These are phyloP conservation scores for Boletus rubescentipes DNA, from an alignment of 768 basidiomycete species.

Conservation along the genomic window DNA sequence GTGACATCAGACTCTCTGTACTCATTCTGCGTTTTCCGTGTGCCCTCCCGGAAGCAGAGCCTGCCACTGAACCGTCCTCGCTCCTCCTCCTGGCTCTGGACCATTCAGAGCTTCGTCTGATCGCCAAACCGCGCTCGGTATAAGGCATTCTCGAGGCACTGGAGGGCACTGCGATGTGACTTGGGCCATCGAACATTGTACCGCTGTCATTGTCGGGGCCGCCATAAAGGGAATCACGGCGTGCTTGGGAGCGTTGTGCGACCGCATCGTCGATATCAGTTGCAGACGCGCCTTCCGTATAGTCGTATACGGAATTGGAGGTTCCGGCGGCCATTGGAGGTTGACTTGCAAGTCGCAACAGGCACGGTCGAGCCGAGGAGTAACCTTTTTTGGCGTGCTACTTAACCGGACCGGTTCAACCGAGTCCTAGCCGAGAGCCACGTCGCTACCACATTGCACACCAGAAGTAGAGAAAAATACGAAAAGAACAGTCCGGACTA, in stretches of 20 bases:
- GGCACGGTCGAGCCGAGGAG: not conserved
- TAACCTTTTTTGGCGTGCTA: constrained; percentile 14
- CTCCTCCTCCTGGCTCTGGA: constrained; percentile 51
- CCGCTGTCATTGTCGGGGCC: constrained; percentile 52
- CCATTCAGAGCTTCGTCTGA: constrained; percentile 56
- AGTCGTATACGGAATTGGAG: constrained; percentile 47
- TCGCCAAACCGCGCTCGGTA: constrained; percentile 39
- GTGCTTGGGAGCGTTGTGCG: constrained; percentile 47
- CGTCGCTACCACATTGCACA: not conserved
- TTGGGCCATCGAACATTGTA: constrained; percentile 75
- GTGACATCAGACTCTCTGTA: constrained; percentile 38
- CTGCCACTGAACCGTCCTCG: constrained; percentile 33
- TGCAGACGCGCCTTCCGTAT: constrained; percentile 83
- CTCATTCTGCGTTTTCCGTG: constrained; percentile 45
- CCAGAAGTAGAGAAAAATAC: not conserved
- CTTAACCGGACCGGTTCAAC: not conserved
- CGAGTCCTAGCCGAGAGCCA: too few species aligned
- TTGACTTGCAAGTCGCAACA: not conserved
- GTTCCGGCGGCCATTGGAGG: constrained; percentile 15
- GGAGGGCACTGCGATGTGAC: constrained; percentile 65
- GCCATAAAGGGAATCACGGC: constrained; percentile 68
- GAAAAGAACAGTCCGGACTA: constrained; percentile 22
- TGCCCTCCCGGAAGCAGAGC: constrained; percentile 31
- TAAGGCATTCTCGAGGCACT: constrained; percentile 80
- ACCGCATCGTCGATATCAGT: constrained; percentile 68